Conservation (phyloP, 345 rosid genomes). For the Euclidium syriacum region DNA sequence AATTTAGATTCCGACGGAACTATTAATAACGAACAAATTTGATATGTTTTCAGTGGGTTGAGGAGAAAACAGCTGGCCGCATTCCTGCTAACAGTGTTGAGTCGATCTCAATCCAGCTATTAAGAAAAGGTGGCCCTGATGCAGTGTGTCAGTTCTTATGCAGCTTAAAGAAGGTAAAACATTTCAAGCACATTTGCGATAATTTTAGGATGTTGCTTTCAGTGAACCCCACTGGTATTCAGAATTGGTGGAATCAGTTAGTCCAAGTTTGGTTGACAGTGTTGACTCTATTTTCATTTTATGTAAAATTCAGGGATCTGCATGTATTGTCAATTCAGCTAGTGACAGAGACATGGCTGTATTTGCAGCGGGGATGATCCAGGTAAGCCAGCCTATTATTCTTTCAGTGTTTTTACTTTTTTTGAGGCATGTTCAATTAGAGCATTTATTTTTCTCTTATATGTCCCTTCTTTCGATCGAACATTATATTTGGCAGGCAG, state of each 20-base stretch:
- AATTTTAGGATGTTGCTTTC: not conserved
- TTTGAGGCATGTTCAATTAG: not conserved
- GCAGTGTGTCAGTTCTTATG: slow-evolving; percentile 82
- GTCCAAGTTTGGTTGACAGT: not conserved
- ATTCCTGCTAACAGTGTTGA: slow-evolving; percentile 61
- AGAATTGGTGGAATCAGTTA: not conserved
- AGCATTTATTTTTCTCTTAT: not conserved
- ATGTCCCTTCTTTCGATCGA: slow-evolving; percentile 4
- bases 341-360: slow-evolving; percentile 96
- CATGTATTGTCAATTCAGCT: slow-evolving; percentile 90
- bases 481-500: slow-evolving; percentile 61
- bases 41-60: slow-evolving; percentile 69
- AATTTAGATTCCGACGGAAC: not conserved
- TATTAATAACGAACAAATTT: not conserved
- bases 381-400: slow-evolving; percentile 43
- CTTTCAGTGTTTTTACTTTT: not conserved
- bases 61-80: slow-evolving; percentile 76
- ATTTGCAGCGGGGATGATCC: slow-evolving; percentile 89
- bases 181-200: not conserved
- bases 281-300: slow-evolving; percentile 19
- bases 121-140: slow-evolving; percentile 88
- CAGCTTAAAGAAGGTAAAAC: slow-evolving; percentile 61
- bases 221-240: not conserved
- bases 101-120: slow-evolving; percentile 71
- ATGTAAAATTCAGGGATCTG: slow-evolving; percentile 55